Percentiles rank a stretch among this genome's conserved stretches.
Evolutionary conservation across 345 rosid species (phyloP).

Genomic region (Anastatica hierochuntica): DNA sequence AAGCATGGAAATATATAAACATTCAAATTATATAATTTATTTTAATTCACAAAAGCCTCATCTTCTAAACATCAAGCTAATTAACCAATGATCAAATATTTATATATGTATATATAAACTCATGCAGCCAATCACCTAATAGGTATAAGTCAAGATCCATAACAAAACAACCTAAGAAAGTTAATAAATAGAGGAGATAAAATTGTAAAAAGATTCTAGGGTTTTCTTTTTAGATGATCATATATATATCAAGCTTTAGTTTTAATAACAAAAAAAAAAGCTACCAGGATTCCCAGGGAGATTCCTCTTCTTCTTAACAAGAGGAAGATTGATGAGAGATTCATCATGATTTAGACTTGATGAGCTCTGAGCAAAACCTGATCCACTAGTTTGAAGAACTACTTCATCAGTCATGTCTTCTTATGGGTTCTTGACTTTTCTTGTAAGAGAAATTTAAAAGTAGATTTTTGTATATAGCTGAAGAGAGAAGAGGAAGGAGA

Average conservation of each 20-base stretch:
- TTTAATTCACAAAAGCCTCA: background rate
- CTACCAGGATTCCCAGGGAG: constrained; percentile 94
- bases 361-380: constrained; percentile 32
- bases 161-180: background rate
- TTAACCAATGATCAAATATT: too few relatives aligned
- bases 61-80: background rate
- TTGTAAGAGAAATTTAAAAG: constrained; percentile 21
- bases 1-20: background rate
- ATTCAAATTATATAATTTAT: background rate
- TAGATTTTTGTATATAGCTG: constrained; percentile 23
- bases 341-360: constrained; percentile 25
- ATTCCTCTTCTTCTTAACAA: constrained; percentile 77
- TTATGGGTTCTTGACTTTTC: constrained; percentile 19
- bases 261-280: background rate
- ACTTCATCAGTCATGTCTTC: constrained; percentile 35
- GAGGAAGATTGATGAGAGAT: constrained; percentile 31
- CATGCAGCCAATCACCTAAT: constrained; percentile 13
- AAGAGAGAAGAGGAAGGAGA: constrained; percentile 17
- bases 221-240: constrained; percentile 14
- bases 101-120: too few relatives aligned
- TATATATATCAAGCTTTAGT: background rate
- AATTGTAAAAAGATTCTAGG: constrained; percentile 11
- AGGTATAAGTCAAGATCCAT: constrained; percentile 15
- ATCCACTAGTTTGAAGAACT: constrained; percentile 23
- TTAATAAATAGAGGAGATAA: background rate